These are phyloP conservation scores for Phytophthora foliorum DNA, from an alignment of 352 stramenopile species.

Conservation along the genomic window DNA sequence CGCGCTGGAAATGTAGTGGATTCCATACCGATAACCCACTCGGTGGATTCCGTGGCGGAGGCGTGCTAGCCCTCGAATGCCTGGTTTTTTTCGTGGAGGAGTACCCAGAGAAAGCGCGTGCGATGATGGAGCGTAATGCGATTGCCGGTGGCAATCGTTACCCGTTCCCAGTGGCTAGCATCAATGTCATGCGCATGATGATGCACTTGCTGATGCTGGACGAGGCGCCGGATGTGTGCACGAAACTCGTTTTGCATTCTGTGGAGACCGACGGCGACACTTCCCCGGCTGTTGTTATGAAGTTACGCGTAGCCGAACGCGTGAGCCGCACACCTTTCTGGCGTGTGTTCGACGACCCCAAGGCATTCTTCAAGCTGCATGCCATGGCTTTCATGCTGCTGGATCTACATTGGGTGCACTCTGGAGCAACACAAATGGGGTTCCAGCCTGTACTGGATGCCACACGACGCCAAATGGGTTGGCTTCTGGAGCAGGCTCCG, in stretches of 20 bases:
- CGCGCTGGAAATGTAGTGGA: constrained; percentile 73
- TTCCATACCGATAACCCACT: constrained; percentile 87
- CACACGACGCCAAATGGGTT: constrained; percentile 83
- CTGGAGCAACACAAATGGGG: constrained; percentile 84
- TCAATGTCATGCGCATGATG: constrained; percentile 91
- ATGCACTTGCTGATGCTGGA: constrained; percentile 88
- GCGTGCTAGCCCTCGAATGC: constrained; percentile 76
- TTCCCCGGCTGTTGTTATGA: constrained; percentile 62
- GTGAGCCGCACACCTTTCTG: constrained; percentile 85
- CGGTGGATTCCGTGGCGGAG: constrained; percentile 80
- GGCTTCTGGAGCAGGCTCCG: constrained; percentile 81
- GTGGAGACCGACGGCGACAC: constrained; percentile 36
- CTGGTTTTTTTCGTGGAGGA: constrained; percentile 82
- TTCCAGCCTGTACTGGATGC: constrained; percentile 86
- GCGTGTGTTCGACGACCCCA: constrained; percentile 77
- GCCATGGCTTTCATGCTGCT: constrained; percentile 90
- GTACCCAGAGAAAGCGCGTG: constrained; percentile 76
- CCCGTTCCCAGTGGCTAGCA: constrained; percentile 83
- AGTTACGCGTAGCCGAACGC: constrained; percentile 81
- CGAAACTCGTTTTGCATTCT: constrained; percentile 79
- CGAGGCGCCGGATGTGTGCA: constrained; percentile 69
- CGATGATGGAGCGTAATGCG: constrained; percentile 86
- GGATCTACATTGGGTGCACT: constrained; percentile 85
- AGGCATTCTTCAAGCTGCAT: constrained; percentile 80
- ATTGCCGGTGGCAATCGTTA: constrained; percentile 79